Conservation (phyloP, 2,329 filamentous ascomycete species). For the Aspergillus oerlinghausenensis region DNA sequence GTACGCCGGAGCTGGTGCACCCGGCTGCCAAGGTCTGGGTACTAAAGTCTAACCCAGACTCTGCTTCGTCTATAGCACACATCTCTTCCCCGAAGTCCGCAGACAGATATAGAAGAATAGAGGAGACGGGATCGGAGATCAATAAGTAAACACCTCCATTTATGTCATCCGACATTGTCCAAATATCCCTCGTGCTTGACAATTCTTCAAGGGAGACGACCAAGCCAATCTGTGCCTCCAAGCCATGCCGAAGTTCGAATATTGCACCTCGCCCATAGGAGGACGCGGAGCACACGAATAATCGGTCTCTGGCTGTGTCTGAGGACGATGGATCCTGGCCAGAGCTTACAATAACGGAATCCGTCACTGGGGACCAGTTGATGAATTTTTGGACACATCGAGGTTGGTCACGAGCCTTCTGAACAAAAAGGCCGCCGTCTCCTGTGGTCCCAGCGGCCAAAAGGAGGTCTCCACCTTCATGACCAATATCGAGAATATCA, state of each 20-base stretch:
- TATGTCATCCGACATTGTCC: constrained; percentile 36
- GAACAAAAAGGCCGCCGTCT: constrained; percentile 70
- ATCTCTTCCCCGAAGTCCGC: constrained; percentile 36
- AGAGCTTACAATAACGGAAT: constrained; percentile 36
- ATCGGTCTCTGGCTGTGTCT: constrained; percentile 45
- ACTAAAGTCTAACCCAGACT: constrained; percentile 38
- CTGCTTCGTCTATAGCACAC: constrained; percentile 34
- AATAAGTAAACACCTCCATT: constrained; percentile 36
- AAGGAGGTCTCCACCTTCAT: constrained; percentile 68
- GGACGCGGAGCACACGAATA: constrained; percentile 65
- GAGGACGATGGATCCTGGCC: constrained; percentile 11
- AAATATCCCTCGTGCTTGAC: constrained; percentile 39
- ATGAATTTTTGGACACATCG: constrained; percentile 58
- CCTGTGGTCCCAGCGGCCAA: constrained; percentile 75
- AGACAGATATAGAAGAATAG: constrained; percentile 36
- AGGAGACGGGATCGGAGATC: constrained; percentile 39
- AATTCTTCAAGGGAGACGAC: constrained; percentile 38
- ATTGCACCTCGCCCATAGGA: constrained; percentile 57
- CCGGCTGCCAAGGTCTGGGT: constrained; percentile 43
- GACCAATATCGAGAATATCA: constrained; percentile 61
- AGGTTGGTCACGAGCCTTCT: constrained; percentile 54
- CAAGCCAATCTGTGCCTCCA: constrained; percentile 62
- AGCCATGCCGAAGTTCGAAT: constrained; percentile 64
- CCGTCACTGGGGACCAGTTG: constrained; percentile 54
- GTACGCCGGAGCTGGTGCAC: constrained; percentile 27